Evolutionary conservation across 345 rosid species (phyloP).

Genomic region (Gossypium australe): DNA sequence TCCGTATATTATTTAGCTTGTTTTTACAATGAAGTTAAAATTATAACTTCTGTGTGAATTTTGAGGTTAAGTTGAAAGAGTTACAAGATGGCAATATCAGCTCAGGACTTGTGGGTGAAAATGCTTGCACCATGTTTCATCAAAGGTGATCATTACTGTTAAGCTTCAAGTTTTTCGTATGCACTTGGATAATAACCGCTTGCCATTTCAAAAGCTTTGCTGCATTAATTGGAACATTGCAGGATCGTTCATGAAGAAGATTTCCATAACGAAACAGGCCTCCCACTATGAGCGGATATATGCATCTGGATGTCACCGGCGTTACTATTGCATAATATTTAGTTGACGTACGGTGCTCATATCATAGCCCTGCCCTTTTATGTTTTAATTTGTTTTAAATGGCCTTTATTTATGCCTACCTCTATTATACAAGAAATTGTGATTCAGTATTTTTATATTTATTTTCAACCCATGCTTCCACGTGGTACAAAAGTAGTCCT

Average conservation of each 20-base stretch:
- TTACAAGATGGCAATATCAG: constrained; percentile 17
- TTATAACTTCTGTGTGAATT: neutral
- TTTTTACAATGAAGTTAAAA: neutral
- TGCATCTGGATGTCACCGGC: neutral
- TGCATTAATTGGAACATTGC: constrained; percentile 7
- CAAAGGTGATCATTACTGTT: constrained; percentile 19
- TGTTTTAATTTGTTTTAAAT: neutral
- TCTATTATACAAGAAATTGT: no score
- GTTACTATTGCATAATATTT: neutral
- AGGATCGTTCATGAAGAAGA: constrained; percentile 17
- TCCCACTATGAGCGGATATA: neutral
- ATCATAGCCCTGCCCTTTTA: neutral
- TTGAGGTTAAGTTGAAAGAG: constrained; percentile 27
- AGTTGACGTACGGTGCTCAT: neutral
- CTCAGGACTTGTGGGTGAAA: constrained; percentile 16
- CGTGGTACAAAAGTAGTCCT: no score
- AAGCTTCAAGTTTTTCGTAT: no score
- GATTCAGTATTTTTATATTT: no score
- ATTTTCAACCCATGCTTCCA: no score
- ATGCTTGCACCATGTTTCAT: constrained; percentile 13
- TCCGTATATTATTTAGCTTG: neutral
- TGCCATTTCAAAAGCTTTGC: neutral
- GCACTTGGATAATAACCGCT: neutral
- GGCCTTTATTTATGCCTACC: neutral
- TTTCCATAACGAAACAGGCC: neutral